Evolutionary conservation across 257 asterid species (phyloP).

Genomic region (Solanum peruvianum): DNA sequence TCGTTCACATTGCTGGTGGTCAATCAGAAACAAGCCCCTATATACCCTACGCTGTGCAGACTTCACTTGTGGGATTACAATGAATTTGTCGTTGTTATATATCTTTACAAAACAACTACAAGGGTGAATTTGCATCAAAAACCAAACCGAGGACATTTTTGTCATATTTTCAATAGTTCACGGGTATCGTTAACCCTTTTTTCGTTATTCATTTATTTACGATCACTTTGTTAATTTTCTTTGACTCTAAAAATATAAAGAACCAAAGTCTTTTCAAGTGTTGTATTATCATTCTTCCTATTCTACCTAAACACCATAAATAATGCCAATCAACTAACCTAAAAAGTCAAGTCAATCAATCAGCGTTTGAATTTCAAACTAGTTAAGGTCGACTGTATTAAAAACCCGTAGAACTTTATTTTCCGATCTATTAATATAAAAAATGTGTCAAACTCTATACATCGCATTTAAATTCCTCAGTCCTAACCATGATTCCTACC

Average conservation of each 20-base stretch:
- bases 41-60: fast-evolving
- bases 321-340: neutral
- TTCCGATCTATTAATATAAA: fast-evolving
- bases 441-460: neutral
- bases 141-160: neutral
- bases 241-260: neutral
- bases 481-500: neutral
- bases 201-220: neutral
- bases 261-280: neutral
- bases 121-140: neutral
- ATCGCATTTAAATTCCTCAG: neutral
- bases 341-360: neutral
- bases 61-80: no score
- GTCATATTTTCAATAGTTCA: no score
- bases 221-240: neutral
- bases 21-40: neutral
- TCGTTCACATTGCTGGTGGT: neutral
- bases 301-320: neutral
- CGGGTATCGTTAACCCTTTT: fast-evolving
- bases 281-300: neutral
- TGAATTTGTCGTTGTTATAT: neutral
- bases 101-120: neutral
- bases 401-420: neutral
- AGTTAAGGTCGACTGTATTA: neutral
- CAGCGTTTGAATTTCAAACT: neutral